Evolutionary conservation across 176 grass and related monocot genomes (phyloP).

Genomic region (Musa itinerans): DNA sequence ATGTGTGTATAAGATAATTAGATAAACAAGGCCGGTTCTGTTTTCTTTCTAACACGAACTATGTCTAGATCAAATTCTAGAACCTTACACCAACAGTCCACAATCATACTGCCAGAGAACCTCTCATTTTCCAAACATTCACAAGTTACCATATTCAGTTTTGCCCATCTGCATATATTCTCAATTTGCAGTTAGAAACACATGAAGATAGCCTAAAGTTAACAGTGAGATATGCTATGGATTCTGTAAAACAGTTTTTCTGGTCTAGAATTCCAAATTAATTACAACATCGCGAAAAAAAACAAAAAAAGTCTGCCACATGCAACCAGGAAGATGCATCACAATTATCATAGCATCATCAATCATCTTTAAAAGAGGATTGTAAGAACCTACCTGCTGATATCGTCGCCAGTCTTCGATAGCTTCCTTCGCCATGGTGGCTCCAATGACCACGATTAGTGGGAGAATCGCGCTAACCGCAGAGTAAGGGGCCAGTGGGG

Average conservation of each 20-base stretch:
- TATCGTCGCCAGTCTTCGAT: conserved; percentile 89
- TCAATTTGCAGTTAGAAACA: not conserved
- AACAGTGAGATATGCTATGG: not conserved
- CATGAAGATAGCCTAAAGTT: not conserved
- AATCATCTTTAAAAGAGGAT: not conserved
- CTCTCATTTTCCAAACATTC: not conserved
- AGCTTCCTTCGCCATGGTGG: conserved; percentile 86
- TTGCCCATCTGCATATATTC: not conserved
- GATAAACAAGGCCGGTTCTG: not conserved
- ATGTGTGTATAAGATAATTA: not conserved
- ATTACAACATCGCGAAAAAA: too few species aligned
- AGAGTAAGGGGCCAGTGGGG: conserved; percentile 57
- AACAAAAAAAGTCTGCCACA: too few species aligned
- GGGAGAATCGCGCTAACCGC: conserved; percentile 66
- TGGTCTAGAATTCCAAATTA: not conserved
- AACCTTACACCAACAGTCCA: not conserved
- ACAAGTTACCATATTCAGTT: not conserved
- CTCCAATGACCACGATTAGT: conserved; percentile 55
- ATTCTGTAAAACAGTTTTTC: not conserved
- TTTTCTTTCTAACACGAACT: not conserved
- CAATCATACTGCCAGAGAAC: not conserved
- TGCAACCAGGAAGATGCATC: not conserved
- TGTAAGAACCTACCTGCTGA: conserved; percentile 62
- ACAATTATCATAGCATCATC: not conserved
- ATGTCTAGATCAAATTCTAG: not conserved